Evolutionary conservation across 2,329 filamentous ascomycete genomes (phyloP).

Genomic region (Leptographium wingfieldii): DNA sequence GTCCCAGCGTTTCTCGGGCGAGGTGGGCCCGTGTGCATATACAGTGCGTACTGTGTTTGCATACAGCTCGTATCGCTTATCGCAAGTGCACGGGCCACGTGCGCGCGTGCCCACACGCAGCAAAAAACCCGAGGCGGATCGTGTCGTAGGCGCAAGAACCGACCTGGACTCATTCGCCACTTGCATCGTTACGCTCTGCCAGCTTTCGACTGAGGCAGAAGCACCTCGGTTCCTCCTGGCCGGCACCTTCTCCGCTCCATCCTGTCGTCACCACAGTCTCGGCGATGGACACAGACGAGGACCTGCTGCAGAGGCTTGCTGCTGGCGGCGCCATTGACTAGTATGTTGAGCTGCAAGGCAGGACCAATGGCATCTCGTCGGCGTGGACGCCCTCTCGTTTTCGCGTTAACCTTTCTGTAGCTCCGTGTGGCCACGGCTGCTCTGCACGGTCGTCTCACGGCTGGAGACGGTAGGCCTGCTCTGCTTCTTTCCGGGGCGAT

Average conservation of each 20-base stretch:
- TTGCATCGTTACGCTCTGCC: background rate
- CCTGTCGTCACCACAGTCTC: background rate
- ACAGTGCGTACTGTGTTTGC: background rate
- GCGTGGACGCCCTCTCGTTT: background rate
- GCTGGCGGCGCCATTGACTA: conserved; percentile 40
- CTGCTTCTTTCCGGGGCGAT: background rate
- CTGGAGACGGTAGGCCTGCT: conserved; percentile 44
- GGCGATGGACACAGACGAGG: conserved; percentile 37
- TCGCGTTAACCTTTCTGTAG: conserved; percentile 27
- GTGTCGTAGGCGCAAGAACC: background rate
- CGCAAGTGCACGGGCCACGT: background rate
- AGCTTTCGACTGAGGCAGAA: background rate
- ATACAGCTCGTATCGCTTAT: background rate
- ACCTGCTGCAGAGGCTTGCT: conserved; percentile 34
- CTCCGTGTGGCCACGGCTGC: conserved; percentile 54
- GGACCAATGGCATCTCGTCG: background rate
- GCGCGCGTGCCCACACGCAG: background rate
- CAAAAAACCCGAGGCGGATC: background rate
- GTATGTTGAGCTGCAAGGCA: conserved; percentile 23
- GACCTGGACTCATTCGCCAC: background rate
- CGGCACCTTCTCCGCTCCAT: background rate
- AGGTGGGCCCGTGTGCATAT: background rate
- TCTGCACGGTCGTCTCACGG: conserved; percentile 51
- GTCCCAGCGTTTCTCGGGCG: background rate
- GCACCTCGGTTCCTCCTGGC: background rate